Evolutionary conservation across 2,329 filamentous ascomycete species (phyloP).

Genomic region (Bipolaris sorokiniana): DNA sequence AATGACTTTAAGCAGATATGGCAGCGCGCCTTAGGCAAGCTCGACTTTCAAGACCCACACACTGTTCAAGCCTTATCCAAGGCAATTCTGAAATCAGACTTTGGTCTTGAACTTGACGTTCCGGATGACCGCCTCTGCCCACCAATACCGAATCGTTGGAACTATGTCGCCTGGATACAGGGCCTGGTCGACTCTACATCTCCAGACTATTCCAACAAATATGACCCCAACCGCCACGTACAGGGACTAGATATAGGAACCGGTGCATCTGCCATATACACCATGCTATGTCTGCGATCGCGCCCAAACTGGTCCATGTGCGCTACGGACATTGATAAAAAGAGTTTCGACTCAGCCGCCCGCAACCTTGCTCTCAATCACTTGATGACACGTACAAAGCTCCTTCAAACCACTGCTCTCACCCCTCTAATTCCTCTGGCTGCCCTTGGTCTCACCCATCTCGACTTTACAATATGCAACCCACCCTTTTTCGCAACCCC

Average conservation of each 20-base stretch:
- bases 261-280: constrained; percentile 90
- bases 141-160: constrained; percentile 75
- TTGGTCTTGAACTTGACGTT: constrained; percentile 72
- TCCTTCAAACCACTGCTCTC: constrained; percentile 62
- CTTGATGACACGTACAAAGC: constrained; percentile 66
- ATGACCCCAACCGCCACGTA: constrained; percentile 58
- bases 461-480: constrained; percentile 92
- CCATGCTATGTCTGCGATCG: constrained; percentile 75
- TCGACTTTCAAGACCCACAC: constrained; percentile 81
- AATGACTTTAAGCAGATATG: constrained; percentile 63
- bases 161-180: constrained; percentile 91
- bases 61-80: constrained; percentile 80
- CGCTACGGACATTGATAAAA: constrained; percentile 73
- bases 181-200: constrained; percentile 74
- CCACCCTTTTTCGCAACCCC: constrained; percentile 89
- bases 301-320: constrained; percentile 67
- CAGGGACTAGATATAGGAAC: constrained; percentile 85
- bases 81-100: constrained; percentile 76
- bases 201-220: constrained; percentile 55
- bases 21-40: constrained; percentile 57
- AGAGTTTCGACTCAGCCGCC: constrained; percentile 69
- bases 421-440: constrained; percentile 69
- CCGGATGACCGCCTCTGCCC: constrained; percentile 84
- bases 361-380: constrained; percentile 72
- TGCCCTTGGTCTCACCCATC: constrained; percentile 56